Base-by-base conservation (phyloP, 495 filamentous ascomycete species). In the Lasiosphaeris hirsuta region DNA sequence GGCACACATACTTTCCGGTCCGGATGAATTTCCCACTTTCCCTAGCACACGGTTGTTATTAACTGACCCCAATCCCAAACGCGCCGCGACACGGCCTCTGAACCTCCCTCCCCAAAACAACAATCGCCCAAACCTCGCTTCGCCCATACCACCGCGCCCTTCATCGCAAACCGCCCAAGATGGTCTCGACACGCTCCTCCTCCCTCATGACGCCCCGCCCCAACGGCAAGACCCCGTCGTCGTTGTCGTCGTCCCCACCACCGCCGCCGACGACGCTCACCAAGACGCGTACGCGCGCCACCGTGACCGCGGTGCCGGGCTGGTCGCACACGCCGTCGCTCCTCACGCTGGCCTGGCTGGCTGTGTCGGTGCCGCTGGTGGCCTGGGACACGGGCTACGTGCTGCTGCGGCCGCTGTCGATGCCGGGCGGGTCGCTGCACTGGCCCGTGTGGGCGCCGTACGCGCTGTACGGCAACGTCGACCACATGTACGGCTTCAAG, bases 401-500 rank as follows among this genome's bases (percentile, higher is more conserved):
- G 39, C 72, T 96, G 34, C 72, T 92, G 42, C 89, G 93, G 15
- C 93, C 93, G 34, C 81, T 85, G 72, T 86, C 82, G 45, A 95
- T 97, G 90, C 83, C 87, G 0, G 89, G 90, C 56, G 90, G 91
- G 6, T 69, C 72, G 37, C 72, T 89, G 44, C 90, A 96, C 71
- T 83, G 78, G 61, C 88, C 88, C 6, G 62, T 97, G 48, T 96
- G 83, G 82, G 72, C 73, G 11, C 91, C 89, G 0, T 96, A 96
- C 71, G 85, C 80, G 66, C 82, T 95, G 0, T 96, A 96, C 73
- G 87, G 86, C 33, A 79, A 73, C 37, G 76, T 96, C 54, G 93
- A 97, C 67, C 79, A 90, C 69, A 78, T 92, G 36, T 97, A 97
- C 72, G 90, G 92, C 19, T 87, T 81, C 80, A 87, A 87, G 62